Evolutionary conservation across 2,329 filamentous ascomycete species (phyloP).

Genomic region (Xylariaceae sp.): DNA sequence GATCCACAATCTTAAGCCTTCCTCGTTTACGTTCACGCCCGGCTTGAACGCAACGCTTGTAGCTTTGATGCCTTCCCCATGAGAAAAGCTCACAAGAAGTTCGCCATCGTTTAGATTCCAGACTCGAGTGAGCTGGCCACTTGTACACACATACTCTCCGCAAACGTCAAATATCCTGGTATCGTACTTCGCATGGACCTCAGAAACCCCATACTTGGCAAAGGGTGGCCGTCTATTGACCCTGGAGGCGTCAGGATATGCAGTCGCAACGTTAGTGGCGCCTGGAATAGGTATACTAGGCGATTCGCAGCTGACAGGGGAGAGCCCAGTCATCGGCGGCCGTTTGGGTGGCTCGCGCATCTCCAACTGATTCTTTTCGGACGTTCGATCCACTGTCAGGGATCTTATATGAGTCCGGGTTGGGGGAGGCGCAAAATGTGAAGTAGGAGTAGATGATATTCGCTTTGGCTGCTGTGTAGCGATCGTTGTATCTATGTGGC

Average conservation of each 20-base stretch:
- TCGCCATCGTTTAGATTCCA: slow-evolving; percentile 85
- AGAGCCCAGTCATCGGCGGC: slow-evolving; percentile 19
- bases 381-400: slow-evolving; percentile 45
- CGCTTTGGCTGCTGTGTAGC: slow-evolving; percentile 34
- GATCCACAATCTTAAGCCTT: slow-evolving; percentile 80
- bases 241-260: slow-evolving; percentile 79
- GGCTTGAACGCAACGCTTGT: slow-evolving; percentile 84
- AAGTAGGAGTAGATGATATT: slow-evolving; percentile 42
- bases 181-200: slow-evolving; percentile 82
- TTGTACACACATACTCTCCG: slow-evolving; percentile 80
- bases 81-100: slow-evolving; percentile 70
- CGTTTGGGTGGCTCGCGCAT: slow-evolving; percentile 33
- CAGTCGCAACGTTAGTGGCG: slow-evolving; percentile 48
- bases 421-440: slow-evolving; percentile 39
- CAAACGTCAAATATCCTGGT: slow-evolving; percentile 82
- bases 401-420: slow-evolving; percentile 43
- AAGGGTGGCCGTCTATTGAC: slow-evolving; percentile 79
- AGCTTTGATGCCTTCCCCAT: slow-evolving; percentile 79
- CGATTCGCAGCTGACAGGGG: slow-evolving; percentile 16
- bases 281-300: slow-evolving; percentile 25
- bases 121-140: slow-evolving; percentile 77
- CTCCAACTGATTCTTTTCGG: slow-evolving; percentile 36
- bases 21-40: slow-evolving; percentile 67
- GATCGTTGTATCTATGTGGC: slow-evolving; percentile 21
- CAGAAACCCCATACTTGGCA: slow-evolving; percentile 64